phyloP scores from a whole-genome alignment of 106 monocot genomes.

The Phalaenopsis aphrodite region DNA sequence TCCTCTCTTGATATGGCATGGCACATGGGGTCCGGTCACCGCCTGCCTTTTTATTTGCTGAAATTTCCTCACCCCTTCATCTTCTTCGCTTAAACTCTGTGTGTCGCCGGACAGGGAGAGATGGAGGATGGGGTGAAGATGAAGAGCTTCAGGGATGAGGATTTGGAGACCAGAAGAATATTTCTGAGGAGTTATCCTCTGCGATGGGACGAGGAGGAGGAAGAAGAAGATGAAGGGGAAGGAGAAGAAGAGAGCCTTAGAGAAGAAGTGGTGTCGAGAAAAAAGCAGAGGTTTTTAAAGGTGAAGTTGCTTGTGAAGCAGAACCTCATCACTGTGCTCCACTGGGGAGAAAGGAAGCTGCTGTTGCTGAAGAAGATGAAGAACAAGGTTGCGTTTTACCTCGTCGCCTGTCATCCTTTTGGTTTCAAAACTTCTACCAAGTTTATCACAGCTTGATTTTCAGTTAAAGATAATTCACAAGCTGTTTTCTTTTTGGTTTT shows the following conservation, averaged over 20 bases:
- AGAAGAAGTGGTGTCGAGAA: background rate
- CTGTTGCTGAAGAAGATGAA: conserved; percentile 42
- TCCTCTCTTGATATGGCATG: background rate
- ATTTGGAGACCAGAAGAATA: conserved; percentile 45
- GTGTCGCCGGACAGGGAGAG: background rate
- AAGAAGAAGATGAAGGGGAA: background rate
- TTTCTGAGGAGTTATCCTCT: conserved; percentile 78
- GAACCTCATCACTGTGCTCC: conserved; percentile 23
- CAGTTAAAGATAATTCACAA: background rate
- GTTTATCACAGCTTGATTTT: conserved; percentile 9
- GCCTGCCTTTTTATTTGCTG: background rate
- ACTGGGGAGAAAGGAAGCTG: conserved; percentile 51
- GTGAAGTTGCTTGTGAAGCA: conserved; percentile 13
- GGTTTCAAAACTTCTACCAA: conserved; percentile 32
- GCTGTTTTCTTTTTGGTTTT: background rate
- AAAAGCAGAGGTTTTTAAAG: background rate
- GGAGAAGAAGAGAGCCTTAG: background rate
- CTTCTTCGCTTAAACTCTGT: background rate
- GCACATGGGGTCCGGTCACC: background rate
- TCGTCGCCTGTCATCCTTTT: conserved; percentile 44
- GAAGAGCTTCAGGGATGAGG: conserved; percentile 62
- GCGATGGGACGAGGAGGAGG: conserved; percentile 29
- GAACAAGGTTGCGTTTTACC: conserved; percentile 38
- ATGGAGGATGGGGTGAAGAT: conserved; percentile 29
- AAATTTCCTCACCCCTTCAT: background rate